Base-by-base conservation (phyloP, 164 flowering plant species). In the Stephania yunnanensis region DNA sequence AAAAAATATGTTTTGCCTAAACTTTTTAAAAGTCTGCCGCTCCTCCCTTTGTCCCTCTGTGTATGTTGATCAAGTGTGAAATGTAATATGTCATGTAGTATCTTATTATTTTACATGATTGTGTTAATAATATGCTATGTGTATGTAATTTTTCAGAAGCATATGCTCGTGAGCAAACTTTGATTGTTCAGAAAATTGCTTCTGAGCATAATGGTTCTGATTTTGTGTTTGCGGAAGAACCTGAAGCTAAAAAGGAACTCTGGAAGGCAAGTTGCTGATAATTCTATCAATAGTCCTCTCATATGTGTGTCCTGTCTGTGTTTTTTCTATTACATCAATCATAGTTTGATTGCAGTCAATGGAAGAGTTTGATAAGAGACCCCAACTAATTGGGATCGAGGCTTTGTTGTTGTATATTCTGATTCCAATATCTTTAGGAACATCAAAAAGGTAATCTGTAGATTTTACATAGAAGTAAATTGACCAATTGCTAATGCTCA, bases 121-220 rank as follows among this genome's bases (percentile, higher is more conserved):
- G 22, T 48, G 29, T 36, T 71, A 25, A 46, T 73, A 22, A 13
- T n/a, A 55, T 71, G 25, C 72, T 73, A 45, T 7, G 61, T 69
- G 68, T 64, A 55, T 52, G 42, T 17, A 71, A 46, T 78, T 70
- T 75, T 3, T 45, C 81, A 93, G 99, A 95, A 83, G 97, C 97
- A 81, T 93, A 95, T 85, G 83, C 99, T 69, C 95, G 87, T 63
- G 99, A 95, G 81, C 99, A 95, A 80, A 89, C 99, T 73, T 73
- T 79, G 50, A 86, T 93, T 25, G 97, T 95, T 82, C 94, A 92
- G 83, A 91, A 90, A 82, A 85, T 95, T 81, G 93, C 80, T 72
- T 82, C 87, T 72, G 89, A 90, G 81, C 94, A 95, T 84, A 91
- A 87, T 83, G 98, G 99, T 68, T 84, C 97, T 68, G 90, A 90